Evolutionary conservation across 2,329 filamentous ascomycete species (phyloP).

Genomic region (Xylariales sp.): DNA sequence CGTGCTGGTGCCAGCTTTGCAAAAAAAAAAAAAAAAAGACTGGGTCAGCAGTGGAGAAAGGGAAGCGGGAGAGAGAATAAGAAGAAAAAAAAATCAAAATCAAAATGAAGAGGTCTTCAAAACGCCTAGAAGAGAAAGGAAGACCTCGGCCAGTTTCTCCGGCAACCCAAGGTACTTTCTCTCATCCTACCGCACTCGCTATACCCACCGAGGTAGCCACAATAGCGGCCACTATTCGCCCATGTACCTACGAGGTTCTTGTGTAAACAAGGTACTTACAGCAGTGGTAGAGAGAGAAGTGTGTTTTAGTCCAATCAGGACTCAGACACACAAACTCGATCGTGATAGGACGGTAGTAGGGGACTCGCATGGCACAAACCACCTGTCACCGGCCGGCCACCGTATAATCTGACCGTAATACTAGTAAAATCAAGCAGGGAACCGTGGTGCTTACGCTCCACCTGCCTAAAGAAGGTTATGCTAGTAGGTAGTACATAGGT

Average conservation of each 20-base stretch:
- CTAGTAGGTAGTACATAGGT: not conserved
- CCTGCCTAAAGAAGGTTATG: conserved; percentile 21
- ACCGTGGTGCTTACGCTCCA: not conserved
- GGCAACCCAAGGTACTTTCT: conserved; percentile 19
- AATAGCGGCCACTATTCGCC: not conserved
- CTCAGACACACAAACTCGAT: not conserved
- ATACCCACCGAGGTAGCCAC: not conserved
- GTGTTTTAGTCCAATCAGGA: not conserved
- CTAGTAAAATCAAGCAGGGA: not conserved
- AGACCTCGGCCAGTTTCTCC: conserved; percentile 9
- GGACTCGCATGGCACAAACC: not conserved
- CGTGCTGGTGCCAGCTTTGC: too few species aligned
- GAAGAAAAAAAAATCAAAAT: not conserved
- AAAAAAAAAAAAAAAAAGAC: not conserved
- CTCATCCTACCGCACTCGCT: not conserved
- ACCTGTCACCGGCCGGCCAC: conserved; percentile 4
- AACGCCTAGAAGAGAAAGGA: not conserved
- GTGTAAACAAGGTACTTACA: not conserved
- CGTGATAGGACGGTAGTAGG: too few species aligned
- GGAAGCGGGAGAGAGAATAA: not conserved
- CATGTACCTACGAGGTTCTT: not conserved
- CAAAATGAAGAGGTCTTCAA: not conserved
- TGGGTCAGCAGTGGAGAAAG: not conserved
- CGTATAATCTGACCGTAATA: not conserved
- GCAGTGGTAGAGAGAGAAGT: too few species aligned